Evolutionary conservation across 2,329 filamentous ascomycete genomes (phyloP), one percentile per base, ranked within the genome.

Genomic region (Hymenoscyphus fraxineus): DNA sequence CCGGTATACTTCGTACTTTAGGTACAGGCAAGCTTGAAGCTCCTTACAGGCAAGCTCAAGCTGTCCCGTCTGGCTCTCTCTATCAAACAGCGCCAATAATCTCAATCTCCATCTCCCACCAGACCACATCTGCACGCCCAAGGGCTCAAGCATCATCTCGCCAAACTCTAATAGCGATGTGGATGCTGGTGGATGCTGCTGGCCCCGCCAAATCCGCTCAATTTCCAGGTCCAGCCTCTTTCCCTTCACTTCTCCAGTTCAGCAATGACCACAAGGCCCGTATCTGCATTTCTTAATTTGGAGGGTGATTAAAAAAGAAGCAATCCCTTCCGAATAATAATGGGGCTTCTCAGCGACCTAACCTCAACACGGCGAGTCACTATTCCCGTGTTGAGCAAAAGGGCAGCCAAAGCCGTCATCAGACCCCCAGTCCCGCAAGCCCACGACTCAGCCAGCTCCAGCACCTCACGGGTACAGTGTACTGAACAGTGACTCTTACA

Each of bases 361-460:
- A 54, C 19, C 47, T 27, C 47, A 54, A 35, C 35, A 35, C 35
- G 35, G 35, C 35, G 35, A 35, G 47, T 54, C 47, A 22, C 47
- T 54, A 22, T 54, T 35, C 35, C 47, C 22, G 19, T 54, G 19
- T 54, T 19, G 22, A 54, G 47, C 47, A 54, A 13, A 27, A 27
- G 27, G 27, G 27, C 27, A 27, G 27, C 27, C 27, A 27, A 54
- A 54, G 19, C 13, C 10, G 47, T 54, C 47, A 56, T 61, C 56
- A 59, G 65, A 60, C 65, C 67, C 65, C 63, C 65, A 64, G 65
- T 58, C 54, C 61, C 35, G 35, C 22, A 27, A 54, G 64, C 59
- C 64, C 64, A 22, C 55, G 38, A 58, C 35, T 47, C 41, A 58
- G 56, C 32, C 31, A 58, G 22, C 56, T 32, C n/a, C 32, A n/a